Evolutionary conservation across 2,329 filamentous ascomycete genomes (phyloP), one percentile per base, ranked within the genome.

Genomic region (Trichophyton equinum): DNA sequence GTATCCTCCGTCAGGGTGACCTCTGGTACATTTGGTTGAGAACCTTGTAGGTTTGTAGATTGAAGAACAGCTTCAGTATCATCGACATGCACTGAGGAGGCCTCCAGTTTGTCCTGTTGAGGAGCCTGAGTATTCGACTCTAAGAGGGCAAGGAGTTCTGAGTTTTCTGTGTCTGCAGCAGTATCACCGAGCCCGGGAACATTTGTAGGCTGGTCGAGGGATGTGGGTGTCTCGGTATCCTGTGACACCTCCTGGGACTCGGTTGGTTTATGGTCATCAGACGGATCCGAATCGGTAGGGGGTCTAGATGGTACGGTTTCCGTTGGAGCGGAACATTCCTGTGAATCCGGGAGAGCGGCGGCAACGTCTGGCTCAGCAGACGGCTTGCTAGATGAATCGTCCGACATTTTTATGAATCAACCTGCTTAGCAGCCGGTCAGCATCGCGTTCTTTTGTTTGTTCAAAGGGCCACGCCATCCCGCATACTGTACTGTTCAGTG

Each of bases 331-430:
- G 51, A 36, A 7, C 25, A n/a, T 36, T 55, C 51, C 51, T 55
- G 51, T 36, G 51, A 33, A 36, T 55, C 27, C 18, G 51, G 27
- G 27, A n/a, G 51, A 3, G n/a, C 8, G 18, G 51, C 15, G 33
- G 25, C 27, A 25, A 33, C 22, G 9, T 18, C 51, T 36, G 51
- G 27, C 27, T 33, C 51, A 18, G 51, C 51, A 55, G 27, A n/a
- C 13, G 30, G 25, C 13, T 27, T 55, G 27, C 18, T 15, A 11
- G 13, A 27, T 33, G 51, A 20, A 9, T 55, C 51, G 25, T 36
- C 51, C 51, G 51, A 55, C 51, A 55, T 55, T 27, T 55, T 55
- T 15, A 55, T 33, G 30, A 18, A 55, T 55, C 51, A 55, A 36
- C 30, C 51, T 55, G 13, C 11, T 3, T 9, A 36, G 15, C 7